Evolutionary conservation across 306 rosid genomes (phyloP).

Genomic region (Quillaja saponaria): DNA sequence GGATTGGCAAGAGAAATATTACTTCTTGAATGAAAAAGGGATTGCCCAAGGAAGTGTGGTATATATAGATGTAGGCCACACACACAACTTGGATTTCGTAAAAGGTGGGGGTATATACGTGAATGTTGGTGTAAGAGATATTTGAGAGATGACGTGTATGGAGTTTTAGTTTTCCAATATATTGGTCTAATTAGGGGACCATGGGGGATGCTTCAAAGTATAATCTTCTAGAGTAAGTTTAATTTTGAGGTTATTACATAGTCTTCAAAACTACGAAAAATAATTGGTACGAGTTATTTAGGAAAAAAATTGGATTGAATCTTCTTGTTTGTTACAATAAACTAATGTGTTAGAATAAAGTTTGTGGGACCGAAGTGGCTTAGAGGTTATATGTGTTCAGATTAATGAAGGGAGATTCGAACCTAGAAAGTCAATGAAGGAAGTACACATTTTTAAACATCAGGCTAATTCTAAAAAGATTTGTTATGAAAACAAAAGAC

Average conservation of each 20-base stretch:
- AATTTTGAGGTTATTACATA: no score
- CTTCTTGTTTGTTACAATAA: not conserved
- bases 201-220: constrained; percentile 23
- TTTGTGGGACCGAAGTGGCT: constrained; percentile 5
- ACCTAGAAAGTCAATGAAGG: no score
- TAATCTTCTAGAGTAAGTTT: not conserved
- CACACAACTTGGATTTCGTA: constrained; percentile 28
- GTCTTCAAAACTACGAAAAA: no score
- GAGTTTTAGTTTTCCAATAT: constrained; percentile 17
- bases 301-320: not conserved
- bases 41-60: constrained; percentile 20
- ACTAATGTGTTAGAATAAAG: not conserved
- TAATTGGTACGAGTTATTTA: no score
- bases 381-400: no score
- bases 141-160: not conserved
- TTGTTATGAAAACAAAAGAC: no score
- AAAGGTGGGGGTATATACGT: constrained; percentile 16
- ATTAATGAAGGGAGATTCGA: no score
- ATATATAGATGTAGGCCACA: constrained; percentile 58
- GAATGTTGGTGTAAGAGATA: constrained; percentile 23
- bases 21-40: constrained; percentile 21
- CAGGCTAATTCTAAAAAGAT: no score
- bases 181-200: constrained; percentile 18
- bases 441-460: no score
- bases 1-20: not conserved